These are phyloP conservation scores for Parachlorella kessleri DNA, from an alignment of 139 green algal species.

Conservation along the genomic window DNA sequence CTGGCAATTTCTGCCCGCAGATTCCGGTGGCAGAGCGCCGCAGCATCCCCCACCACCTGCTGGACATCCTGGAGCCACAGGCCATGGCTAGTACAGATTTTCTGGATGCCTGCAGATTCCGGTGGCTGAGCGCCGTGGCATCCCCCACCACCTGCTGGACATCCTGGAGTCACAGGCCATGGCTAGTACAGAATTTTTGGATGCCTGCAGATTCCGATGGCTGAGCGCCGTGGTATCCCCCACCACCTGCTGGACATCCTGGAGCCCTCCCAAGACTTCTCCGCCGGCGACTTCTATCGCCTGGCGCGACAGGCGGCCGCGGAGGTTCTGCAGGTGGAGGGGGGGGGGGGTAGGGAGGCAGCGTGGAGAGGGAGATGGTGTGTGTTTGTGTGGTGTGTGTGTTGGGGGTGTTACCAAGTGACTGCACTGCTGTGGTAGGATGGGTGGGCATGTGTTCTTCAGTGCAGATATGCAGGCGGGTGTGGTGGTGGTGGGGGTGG, in stretches of 20 bases:
- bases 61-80: conserved; percentile 77
- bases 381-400: too few species aligned
- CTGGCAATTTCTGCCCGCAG: too few species aligned
- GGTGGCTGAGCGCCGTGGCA: conserved; percentile 52
- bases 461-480: too few species aligned
- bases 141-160: conserved; percentile 94
- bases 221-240: conserved; percentile 70
- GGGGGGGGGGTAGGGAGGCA: too few species aligned
- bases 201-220: conserved; percentile 51
- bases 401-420: too few species aligned
- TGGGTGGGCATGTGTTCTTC: too few species aligned
- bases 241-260: conserved; percentile 95
- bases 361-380: too few species aligned
- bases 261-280: conserved; percentile 75
- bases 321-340: too few species aligned
- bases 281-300: conserved; percentile 85
- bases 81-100: too few species aligned
- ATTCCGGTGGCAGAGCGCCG: conserved; percentile 50
- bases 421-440: too few species aligned
- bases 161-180: conserved; percentile 60
- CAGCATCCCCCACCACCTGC: conserved; percentile 90
- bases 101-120: conserved; percentile 58
- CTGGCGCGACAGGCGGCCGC: conserved; percentile 55
- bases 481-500: too few species aligned
- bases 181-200: too few species aligned